Conservation (phyloP, 176 grass and related monocot genomes). For the Triticum monococcum region DNA sequence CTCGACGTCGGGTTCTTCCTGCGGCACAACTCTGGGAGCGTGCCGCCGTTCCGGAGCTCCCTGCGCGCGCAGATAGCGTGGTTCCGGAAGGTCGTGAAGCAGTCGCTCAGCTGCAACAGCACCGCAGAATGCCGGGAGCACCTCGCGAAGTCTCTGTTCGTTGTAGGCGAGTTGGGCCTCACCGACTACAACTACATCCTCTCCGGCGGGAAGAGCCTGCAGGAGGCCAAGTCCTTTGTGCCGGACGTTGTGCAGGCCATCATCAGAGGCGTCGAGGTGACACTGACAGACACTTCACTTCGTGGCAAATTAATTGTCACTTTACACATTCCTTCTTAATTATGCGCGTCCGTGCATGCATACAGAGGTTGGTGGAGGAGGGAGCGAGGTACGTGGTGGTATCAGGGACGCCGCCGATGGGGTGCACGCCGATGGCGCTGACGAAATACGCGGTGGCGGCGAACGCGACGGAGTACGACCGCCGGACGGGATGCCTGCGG, state of each 20-base stretch:
- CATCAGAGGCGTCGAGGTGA: slow-evolving; percentile 46
- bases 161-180: slow-evolving; percentile 63
- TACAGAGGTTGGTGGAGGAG: slow-evolving; percentile 41
- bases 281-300: not conserved
- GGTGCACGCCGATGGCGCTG: slow-evolving; percentile 46
- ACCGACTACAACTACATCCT: slow-evolving; percentile 52
- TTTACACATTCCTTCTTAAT: not conserved
- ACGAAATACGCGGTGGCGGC: not conserved
- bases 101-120: slow-evolving; percentile 20
- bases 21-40: slow-evolving; percentile 30
- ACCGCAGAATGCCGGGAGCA: slow-evolving; percentile 3
- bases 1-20: slow-evolving; percentile 53
- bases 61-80: slow-evolving; percentile 58
- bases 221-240: slow-evolving; percentile 40
- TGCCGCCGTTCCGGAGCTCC: slow-evolving; percentile 56
- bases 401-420: slow-evolving; percentile 22
- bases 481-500: slow-evolving; percentile 45
- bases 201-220: slow-evolving; percentile 34
- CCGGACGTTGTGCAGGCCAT: slow-evolving; percentile 49
- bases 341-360: too few relatives aligned
- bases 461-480: slow-evolving; percentile 26
- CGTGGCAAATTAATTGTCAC: not conserved
- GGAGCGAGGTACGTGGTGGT: slow-evolving; percentile 51
- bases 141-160: slow-evolving; percentile 48
- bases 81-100: slow-evolving; percentile 27